A percentile compares a stretch with the other conserved stretches of the same genome.
These are phyloP conservation scores for Naganishia cerealis DNA, from an alignment of 1,284 basidiomycete genomes.

Conservation along the genomic window DNA sequence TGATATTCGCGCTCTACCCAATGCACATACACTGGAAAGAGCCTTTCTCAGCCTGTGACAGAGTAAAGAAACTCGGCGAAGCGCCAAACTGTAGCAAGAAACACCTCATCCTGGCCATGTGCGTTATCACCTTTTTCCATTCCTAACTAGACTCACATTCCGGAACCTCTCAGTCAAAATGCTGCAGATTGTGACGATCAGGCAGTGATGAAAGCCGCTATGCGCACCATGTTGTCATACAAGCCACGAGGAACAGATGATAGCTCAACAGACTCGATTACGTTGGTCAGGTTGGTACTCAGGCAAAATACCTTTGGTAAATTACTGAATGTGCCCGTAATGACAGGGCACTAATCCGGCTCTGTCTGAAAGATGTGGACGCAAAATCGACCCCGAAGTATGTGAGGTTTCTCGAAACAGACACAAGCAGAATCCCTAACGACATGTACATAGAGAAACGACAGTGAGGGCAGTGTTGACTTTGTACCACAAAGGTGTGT, in stretches of 20 bases:
- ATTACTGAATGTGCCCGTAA: too few species aligned
- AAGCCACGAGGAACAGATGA: not conserved
- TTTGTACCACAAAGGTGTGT: conserved; percentile 7
- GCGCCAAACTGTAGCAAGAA: conserved; percentile 1
- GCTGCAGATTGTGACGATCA: not conserved
- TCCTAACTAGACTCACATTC: not conserved
- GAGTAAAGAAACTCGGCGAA: conserved; percentile 9
- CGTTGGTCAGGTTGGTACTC: conserved; percentile 11
- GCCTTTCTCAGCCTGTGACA: not conserved
- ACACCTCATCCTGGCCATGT: conserved; percentile 16
- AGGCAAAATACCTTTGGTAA: not conserved
- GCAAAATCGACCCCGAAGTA: not conserved
- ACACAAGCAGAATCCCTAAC: not conserved
- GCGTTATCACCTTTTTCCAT: not conserved
- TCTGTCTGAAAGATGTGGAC: conserved; percentile 14
- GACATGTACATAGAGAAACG: not conserved
- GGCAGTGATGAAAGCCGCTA: not conserved
- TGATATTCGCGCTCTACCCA: not conserved
- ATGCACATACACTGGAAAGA: not conserved
- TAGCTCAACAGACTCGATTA: not conserved
- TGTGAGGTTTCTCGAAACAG: not conserved
- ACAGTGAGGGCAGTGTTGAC: conserved; percentile 1
- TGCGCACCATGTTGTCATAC: conserved; percentile 3
- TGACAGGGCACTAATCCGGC: conserved; percentile 14
- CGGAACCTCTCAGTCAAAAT: not conserved